Evolutionary conservation across 176 grass and related monocot species (phyloP).

Genomic region (Metroxylon sagu): DNA sequence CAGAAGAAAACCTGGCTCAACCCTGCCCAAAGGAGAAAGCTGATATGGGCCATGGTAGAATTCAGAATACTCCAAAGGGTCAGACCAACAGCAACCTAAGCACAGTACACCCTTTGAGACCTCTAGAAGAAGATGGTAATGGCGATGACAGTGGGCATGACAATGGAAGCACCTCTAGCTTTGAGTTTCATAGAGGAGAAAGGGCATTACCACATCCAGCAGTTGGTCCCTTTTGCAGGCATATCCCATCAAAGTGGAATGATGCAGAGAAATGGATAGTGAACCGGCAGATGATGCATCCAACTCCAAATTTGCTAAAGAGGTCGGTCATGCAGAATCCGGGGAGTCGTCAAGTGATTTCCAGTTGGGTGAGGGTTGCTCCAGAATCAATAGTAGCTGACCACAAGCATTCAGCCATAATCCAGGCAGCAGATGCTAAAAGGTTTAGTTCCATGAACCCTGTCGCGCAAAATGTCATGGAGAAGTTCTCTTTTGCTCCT

Average conservation of each 20-base stretch:
- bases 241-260: constrained; percentile 96
- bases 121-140: constrained; percentile 17
- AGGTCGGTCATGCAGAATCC: constrained; percentile 11
- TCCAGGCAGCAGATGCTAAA: constrained; percentile 3
- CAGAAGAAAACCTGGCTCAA: constrained; percentile 15
- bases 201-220: constrained; percentile 20
- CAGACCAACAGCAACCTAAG: constrained; percentile 4
- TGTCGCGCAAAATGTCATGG: background rate
- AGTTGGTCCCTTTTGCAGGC: constrained; percentile 40
- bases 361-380: constrained; percentile 18
- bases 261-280: constrained; percentile 95
- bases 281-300: constrained; percentile 61
- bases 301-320: constrained; percentile 66
- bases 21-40: background rate
- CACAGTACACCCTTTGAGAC: constrained; percentile 2
- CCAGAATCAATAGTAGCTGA: constrained; percentile 23
- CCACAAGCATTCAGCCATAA: background rate
- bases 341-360: constrained; percentile 10
- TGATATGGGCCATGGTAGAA: background rate
- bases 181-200: constrained; percentile 71
- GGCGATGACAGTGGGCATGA: constrained; percentile 36
- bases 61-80: background rate
- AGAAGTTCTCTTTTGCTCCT: constrained; percentile 15
- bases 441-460: constrained; percentile 1
- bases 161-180: constrained; percentile 22